These are phyloP conservation scores for Phytopythium vexans DNA, from an alignment of 352 stramenopile species.

Conservation along the genomic window DNA sequence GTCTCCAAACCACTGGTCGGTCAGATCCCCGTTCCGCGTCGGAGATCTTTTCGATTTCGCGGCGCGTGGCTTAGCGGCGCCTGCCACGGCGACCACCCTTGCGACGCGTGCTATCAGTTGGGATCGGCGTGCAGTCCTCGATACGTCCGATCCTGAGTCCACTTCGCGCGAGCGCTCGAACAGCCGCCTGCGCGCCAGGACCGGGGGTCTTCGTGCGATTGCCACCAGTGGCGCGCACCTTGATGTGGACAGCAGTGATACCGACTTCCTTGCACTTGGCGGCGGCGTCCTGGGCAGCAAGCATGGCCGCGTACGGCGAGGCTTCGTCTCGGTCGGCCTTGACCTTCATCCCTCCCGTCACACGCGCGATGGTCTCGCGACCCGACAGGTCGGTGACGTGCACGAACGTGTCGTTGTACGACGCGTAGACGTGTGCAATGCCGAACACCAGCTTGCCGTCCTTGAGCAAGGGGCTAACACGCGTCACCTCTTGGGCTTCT, in stretches of 20 bases:
- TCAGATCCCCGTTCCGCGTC: too few species aligned
- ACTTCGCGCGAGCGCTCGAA: constrained; percentile 98
- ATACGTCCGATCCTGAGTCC: constrained; percentile 99
- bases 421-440: constrained; percentile 99
- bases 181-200: constrained; percentile 97
- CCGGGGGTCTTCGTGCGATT: constrained; percentile 98
- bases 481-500: constrained; percentile 91
- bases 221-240: constrained; percentile 98
- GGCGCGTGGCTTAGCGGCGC: too few species aligned
- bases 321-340: constrained; percentile 99
- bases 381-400: constrained; percentile 99
- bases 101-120: constrained; percentile 98
- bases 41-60: too few species aligned
- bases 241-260: constrained; percentile 99
- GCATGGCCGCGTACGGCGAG: constrained; percentile 99
- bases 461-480: constrained; percentile 91
- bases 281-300: constrained; percentile 99
- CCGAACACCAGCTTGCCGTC: constrained; percentile 99
- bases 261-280: constrained; percentile 97
- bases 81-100: constrained; percentile 99
- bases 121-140: constrained; percentile 99
- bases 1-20: too few species aligned
- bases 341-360: constrained; percentile 99
- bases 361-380: constrained; percentile 98
- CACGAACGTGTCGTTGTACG: constrained; percentile 99